Base-by-base conservation (phyloP, 1,139 yeast genomes). In the Neolecta irregularis region DNA sequence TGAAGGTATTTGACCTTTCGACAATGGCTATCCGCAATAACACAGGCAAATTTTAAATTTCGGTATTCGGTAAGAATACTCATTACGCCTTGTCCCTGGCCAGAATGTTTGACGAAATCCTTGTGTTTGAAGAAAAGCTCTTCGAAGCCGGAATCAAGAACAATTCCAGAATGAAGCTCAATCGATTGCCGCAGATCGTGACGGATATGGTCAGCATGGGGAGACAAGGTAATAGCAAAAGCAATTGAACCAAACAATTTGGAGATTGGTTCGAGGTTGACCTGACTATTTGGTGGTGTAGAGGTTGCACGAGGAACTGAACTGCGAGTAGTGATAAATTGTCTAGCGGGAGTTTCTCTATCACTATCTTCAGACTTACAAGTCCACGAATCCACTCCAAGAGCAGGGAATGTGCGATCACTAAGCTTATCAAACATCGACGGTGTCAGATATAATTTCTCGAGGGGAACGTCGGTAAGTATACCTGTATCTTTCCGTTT, bases 1-100 rank as follows among this genome's bases (percentile, higher is more conserved):
- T 39, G 40, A 7, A 39, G 23, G 26, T 39, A 39, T 30, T 39
- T 39, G 18, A 35, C 37, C 25, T 32, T 33, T 7, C 41, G 33
- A 4, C 32, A 24, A 7, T 35, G 31, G 9, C 26, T 24, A 35
- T 39, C 40, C 6, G 41, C 30, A 12, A 39, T 21, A 22, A 38
- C 35, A 22, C 21, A 29, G 20, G 39, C 41, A 8, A 30, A 29
- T 5, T 13, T 12, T 21, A 12, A 28, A 22, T 2, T 11, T 12
- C 13, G 19, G n/a, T n/a, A n/a, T n/a, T n/a, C n/a, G n/a, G n/a
- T n/a, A n/a, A n/a, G n/a, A n/a, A n/a, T n/a, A n/a, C 20, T 12
- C 22, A 9, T n/a, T 20, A 9, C 12, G 13, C 19, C 31, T 9
- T 6, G 17, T 3, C 25, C 6, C 7, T 18, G 25, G 11, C 13